Conservation (phyloP, 2,329 filamentous ascomycete species). For the Arthrinium phaeospermum region DNA sequence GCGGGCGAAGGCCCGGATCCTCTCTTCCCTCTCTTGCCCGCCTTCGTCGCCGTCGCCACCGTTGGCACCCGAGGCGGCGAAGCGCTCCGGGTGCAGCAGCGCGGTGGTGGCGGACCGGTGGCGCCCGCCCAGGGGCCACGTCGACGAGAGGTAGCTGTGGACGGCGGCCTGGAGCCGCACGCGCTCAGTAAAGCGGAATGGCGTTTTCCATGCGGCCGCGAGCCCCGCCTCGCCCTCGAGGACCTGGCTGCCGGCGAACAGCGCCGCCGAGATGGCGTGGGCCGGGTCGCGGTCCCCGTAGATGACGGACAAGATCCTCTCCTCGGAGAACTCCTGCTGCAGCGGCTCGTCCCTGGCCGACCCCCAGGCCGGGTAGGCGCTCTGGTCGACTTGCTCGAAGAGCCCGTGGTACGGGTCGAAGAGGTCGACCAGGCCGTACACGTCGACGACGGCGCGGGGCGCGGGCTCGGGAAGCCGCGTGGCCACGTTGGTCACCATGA, state of each 20-base stretch:
- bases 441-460: constrained; percentile 3
- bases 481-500: constrained; percentile 16
- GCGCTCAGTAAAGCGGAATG: constrained; percentile 8
- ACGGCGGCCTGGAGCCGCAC: constrained; percentile 14
- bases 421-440: constrained; percentile 6
- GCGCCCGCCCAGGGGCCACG: constrained; percentile 8
- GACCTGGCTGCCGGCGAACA: not conserved
- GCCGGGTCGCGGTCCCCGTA: constrained; percentile 3
- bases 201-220: not conserved
- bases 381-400: constrained; percentile 3
- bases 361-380: constrained; percentile 4
- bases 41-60: not conserved
- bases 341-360: not conserved
- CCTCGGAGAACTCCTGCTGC: constrained; percentile 13
- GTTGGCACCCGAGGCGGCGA: not conserved
- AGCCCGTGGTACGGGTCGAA: constrained; percentile 7
- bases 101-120: constrained; percentile 4
- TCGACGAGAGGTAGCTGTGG: constrained; percentile 11
- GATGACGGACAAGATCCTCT: constrained; percentile 14
- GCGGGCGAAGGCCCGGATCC: constrained; percentile 1
- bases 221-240: not conserved
- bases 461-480: constrained; percentile 4
- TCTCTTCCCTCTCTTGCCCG: not conserved
- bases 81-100: constrained; percentile 12
- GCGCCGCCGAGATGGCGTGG: not conserved